Evolutionary conservation across 176 grass and related monocot species (phyloP).

Genomic region (Zoysia pacifica): DNA sequence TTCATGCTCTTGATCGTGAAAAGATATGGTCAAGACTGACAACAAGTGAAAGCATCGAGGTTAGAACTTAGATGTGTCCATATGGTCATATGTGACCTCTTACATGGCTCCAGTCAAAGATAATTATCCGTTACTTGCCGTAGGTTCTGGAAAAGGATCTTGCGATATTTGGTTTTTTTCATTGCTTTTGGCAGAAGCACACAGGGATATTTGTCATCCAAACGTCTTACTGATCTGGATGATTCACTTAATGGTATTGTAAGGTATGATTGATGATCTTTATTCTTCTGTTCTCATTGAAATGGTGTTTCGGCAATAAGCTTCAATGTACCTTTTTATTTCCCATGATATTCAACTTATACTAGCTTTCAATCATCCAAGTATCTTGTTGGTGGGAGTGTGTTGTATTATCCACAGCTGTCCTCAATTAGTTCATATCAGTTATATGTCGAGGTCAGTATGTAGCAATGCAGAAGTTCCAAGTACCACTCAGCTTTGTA

Average conservation of each 20-base stretch:
- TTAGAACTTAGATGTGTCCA: conserved; percentile 37
- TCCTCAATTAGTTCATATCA: conserved; percentile 99
- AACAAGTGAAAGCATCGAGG: conserved; percentile 99
- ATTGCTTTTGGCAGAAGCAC: conserved; percentile 94
- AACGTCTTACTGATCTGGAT: conserved; percentile 67
- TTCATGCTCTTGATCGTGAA: conserved; percentile 85
- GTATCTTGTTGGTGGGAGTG: conserved; percentile 97
- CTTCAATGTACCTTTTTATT: conserved; percentile 19
- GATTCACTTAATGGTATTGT: conserved; percentile 72
- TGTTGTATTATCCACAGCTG: conserved; percentile 97
- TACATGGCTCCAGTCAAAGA: conserved; percentile 26
- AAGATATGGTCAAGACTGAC: conserved; percentile 99
- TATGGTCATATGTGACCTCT: conserved; percentile 15
- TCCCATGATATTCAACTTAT: conserved; percentile 9
- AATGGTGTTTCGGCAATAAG: conserved; percentile 33
- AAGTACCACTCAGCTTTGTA: conserved; percentile 28
- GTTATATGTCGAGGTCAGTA: conserved; percentile 93
- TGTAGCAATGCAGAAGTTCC: conserved; percentile 33
- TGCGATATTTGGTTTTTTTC: conserved; percentile 97
- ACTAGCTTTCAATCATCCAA: conserved; percentile 44
- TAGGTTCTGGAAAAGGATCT: conserved; percentile 99
- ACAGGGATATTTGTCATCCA: conserved; percentile 83
- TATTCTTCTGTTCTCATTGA: background rate
- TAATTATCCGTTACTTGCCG: conserved; percentile 40
- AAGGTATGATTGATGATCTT: conserved; percentile 61